Evolutionary conservation across 805 yeast species (phyloP).

Genomic region (Cyberlindnera maritima): DNA sequence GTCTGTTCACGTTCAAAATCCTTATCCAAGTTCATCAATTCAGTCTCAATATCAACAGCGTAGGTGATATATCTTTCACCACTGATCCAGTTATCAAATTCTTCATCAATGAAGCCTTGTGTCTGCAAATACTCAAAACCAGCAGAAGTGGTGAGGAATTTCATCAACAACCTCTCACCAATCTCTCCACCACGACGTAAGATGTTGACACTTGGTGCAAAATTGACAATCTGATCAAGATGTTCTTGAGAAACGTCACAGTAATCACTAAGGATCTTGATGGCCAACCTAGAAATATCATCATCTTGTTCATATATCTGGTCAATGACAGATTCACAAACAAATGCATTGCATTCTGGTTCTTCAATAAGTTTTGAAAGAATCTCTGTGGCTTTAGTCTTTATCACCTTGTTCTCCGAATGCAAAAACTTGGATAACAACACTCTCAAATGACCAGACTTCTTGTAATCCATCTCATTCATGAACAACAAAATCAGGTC

Average conservation of each 20-base stretch:
- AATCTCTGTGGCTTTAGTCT: conserved; percentile 54
- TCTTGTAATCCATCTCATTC: conserved; percentile 56
- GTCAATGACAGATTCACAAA: conserved; percentile 52
- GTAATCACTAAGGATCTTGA: conserved; percentile 49
- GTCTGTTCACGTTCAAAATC: conserved; percentile 14
- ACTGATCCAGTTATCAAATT: conserved; percentile 66
- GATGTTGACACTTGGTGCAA: conserved; percentile 51
- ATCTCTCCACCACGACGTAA: conserved; percentile 15
- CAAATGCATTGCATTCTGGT: conserved; percentile 37
- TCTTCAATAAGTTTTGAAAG: conserved; percentile 41
- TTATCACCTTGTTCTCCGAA: conserved; percentile 48
- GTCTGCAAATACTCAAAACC: conserved; percentile 70
- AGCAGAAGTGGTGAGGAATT: conserved; percentile 57
- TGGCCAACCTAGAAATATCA: conserved; percentile 54
- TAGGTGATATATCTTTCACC: conserved; percentile 42
- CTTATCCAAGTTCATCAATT: conserved; percentile 28
- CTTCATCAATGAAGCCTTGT: conserved; percentile 57
- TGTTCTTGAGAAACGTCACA: conserved; percentile 51
- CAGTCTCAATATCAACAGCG: conserved; percentile 45
- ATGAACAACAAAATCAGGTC: conserved; percentile 57
- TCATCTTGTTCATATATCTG: conserved; percentile 67
- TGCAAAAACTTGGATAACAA: conserved; percentile 64
- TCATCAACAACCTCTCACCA: conserved; percentile 56
- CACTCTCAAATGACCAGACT: conserved; percentile 65
- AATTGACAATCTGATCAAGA: conserved; percentile 47